Evolutionary conservation across 495 filamentous ascomycete species (phyloP), one percentile per base, ranked within the genome.

Genomic region (Hyaloscypha finlandica): DNA sequence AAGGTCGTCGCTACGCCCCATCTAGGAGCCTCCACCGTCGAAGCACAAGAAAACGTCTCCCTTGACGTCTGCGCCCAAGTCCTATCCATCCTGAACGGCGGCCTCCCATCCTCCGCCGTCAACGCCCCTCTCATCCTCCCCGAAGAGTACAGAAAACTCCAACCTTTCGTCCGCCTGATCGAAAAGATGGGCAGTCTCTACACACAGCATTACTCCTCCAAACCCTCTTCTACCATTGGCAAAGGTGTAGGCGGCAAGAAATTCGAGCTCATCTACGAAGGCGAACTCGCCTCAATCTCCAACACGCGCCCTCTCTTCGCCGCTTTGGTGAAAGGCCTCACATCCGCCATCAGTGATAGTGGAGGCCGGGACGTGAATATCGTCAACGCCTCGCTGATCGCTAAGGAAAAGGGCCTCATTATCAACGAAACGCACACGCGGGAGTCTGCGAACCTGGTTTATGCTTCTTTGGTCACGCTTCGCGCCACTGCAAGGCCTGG

Each of bases 41-140:
- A 92, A 79, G 89, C 89, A 0, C 89, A 91, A 76, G 89, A 92
- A 74, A 90, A 90, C 70, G 89, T 92, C 16, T 86, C 84, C 30
- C 80, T 90, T 48, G 89, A 92, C 72, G 89, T 92, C 30, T 92
- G 89, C 75, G 83, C 83, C 64, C 89, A 92, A 76, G 88, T 92
- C n/a, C 76, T 88, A 8, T 79, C 84, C 56, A 90, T 92, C 61
- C 71, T 92, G 30, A 77, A 79, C 12, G 89, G 89, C 11, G 84
- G 85, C 3, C 78, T 91, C 16, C 89, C 89, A 0, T 89, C 88
- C 12, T 84, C 82, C 35, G 89, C 89, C 8, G 89, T 92, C 59
- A 92, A 92, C 64, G 88, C 89, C 6, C 88, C 89, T 30, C 78
- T 91, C 56, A 92, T 91, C 54, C 77, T 91, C 12, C 89, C 88